Conservation (phyloP, 163 green algal species). For the Dunaliella salina region DNA sequence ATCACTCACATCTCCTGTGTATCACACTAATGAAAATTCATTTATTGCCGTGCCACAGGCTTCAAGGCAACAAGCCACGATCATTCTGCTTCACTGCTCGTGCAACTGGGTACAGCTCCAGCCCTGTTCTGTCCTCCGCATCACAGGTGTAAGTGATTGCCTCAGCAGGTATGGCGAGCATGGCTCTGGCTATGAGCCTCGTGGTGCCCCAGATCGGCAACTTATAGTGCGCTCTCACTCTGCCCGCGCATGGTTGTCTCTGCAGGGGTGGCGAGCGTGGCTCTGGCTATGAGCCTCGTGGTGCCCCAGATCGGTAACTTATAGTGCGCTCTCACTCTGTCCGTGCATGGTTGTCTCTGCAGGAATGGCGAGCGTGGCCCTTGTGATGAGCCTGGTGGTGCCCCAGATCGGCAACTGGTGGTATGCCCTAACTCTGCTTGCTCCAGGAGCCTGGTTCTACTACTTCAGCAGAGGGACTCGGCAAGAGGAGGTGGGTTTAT, state of each 20-base stretch:
- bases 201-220: conserved; percentile 72
- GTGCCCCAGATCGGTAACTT: too few species aligned
- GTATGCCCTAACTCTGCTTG: conserved; percentile 82
- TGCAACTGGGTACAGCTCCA: too few species aligned
- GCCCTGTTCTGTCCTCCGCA: too few species aligned
- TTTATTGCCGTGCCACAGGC: too few species aligned
- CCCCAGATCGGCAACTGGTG: conserved; percentile 82
- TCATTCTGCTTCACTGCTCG: too few species aligned
- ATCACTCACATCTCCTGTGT: too few species aligned
- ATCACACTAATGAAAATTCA: too few species aligned
- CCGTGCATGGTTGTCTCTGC: conserved; percentile 8
- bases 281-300: neutral
- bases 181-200: conserved; percentile 78
- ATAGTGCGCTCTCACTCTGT: too few species aligned
- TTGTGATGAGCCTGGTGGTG: conserved; percentile 76
- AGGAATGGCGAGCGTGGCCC: conserved; percentile 69
- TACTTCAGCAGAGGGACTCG: conserved; percentile 79
- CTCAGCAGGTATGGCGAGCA: conserved; percentile 62
- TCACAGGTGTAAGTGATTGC: too few species aligned
- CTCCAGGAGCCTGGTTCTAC: conserved; percentile 79
- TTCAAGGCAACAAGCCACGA: too few species aligned
- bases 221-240: conserved; percentile 85
- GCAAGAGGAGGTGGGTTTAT: conserved; percentile 47
- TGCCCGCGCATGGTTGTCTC: conserved; percentile 60
- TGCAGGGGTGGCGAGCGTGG: neutral